Evolutionary conservation across 345 rosid genomes (phyloP).

Genomic region (Leavenworthia alabamica): DNA sequence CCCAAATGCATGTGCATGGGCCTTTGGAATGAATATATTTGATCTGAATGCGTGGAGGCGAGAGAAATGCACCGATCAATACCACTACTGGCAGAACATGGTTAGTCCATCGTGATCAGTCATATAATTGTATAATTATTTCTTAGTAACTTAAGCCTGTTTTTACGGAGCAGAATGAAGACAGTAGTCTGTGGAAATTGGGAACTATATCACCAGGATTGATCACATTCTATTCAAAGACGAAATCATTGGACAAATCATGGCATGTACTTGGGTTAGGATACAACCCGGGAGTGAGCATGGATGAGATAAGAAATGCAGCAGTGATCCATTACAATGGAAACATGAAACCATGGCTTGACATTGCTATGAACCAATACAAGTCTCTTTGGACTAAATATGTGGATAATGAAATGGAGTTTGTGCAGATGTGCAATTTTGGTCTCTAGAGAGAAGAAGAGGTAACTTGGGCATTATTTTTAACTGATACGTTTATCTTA

Average conservation of each 20-base stretch:
- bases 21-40: constrained; percentile 84
- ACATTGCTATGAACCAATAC: constrained; percentile 83
- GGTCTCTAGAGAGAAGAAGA: constrained; percentile 57
- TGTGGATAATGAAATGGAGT: constrained; percentile 73
- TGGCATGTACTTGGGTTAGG: constrained; percentile 97
- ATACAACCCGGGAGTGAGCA: constrained; percentile 76
- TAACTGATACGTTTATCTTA: constrained; percentile 27
- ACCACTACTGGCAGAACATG: constrained; percentile 66
- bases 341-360: constrained; percentile 98
- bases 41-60: constrained; percentile 90
- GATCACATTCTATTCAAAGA: constrained; percentile 75
- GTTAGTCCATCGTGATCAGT: constrained; percentile 32
- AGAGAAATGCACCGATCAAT: constrained; percentile 47
- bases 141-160: not conserved
- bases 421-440: constrained; percentile 75
- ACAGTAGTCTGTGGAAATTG: constrained; percentile 55
- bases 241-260: constrained; percentile 78
- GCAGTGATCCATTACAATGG: constrained; percentile 92
- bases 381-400: constrained; percentile 86
- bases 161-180: constrained; percentile 50
- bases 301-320: constrained; percentile 74
- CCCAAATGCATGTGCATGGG: constrained; percentile 89
- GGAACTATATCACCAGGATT: constrained; percentile 80
- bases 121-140: not conserved
- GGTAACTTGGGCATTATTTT: constrained; percentile 22